Percentiles rank a stretch among this genome's conserved stretches.
phyloP scores from a whole-genome alignment of 805 yeast genomes.

The Tetrapisispora fleetii region DNA sequence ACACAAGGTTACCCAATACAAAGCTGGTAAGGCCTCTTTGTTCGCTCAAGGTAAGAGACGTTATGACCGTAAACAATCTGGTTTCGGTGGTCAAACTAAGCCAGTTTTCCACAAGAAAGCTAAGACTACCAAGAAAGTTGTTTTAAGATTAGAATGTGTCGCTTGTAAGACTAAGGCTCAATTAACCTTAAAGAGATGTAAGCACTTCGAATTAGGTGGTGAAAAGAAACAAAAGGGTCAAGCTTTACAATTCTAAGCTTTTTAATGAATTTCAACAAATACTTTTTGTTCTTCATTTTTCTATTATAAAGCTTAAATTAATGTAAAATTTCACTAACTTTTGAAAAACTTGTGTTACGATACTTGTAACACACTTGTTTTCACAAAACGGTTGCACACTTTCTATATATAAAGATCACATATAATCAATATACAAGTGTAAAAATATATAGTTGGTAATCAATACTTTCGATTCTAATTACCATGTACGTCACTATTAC shows the following conservation, averaged over 20 bases:
- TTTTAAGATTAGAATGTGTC: slow-evolving; percentile 97
- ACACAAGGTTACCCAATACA: slow-evolving; percentile 99
- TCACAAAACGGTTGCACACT: slow-evolving; percentile 4
- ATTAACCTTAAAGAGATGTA: slow-evolving; percentile 97
- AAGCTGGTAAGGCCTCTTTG: slow-evolving; percentile 99
- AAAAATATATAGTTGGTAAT: slow-evolving; percentile 2
- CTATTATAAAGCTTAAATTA: background rate
- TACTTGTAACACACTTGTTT: background rate
- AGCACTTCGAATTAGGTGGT: slow-evolving; percentile 99
- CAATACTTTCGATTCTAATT: slow-evolving; percentile 4
- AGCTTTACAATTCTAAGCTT: slow-evolving; percentile 93
- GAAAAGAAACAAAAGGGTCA: slow-evolving; percentile 99
- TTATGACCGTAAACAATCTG: slow-evolving; percentile 99
- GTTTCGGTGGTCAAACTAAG: slow-evolving; percentile 99
- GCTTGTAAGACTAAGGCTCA: slow-evolving; percentile 98
- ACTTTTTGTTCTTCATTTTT: background rate
- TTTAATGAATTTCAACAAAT: slow-evolving; percentile 1
- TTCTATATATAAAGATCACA: slow-evolving; percentile 1
- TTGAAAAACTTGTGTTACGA: background rate
- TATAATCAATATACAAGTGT: slow-evolving; percentile 2
- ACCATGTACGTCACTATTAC: too few relatives aligned
- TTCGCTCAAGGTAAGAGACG: slow-evolving; percentile 99
- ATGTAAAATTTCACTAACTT: slow-evolving; percentile 1
- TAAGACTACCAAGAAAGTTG: slow-evolving; percentile 99
- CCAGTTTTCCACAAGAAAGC: slow-evolving; percentile 99